Base-by-base conservation (phyloP, 2,329 filamentous ascomycete species). In the Furcasterigmium furcatum region DNA sequence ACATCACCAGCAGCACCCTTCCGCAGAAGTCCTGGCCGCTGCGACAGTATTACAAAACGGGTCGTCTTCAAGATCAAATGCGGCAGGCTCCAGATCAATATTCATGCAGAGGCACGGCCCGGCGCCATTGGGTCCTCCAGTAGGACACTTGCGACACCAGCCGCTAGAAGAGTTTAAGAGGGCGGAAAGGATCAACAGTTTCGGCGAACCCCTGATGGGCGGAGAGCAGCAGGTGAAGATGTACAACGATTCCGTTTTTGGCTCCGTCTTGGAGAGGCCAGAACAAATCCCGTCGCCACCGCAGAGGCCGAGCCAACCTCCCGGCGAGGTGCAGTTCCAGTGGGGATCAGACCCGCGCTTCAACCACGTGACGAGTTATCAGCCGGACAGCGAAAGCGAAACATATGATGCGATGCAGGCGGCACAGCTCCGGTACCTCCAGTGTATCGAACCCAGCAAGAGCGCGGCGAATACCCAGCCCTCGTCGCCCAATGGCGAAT, bases 291-390 rank as follows among this genome's bases (percentile, higher is more conserved):
- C 41, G 4, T 34, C 41, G n/a, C 39, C 43, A n/a, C 49, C 48
- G 34, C 34, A 18, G 9, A 46, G 49, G 5, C 41, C 52, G 14
- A 46, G 34, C 56, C 64, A 63, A 29, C 65, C 59, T 44, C 60
- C 63, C 46, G 48, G 71, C 56, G 72, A 77, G 43, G 70, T 86
- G 38, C n/a, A n/a, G n/a, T n/a, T n/a, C 24, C 77, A 79, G 50
- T 88, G 82, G 78, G 85, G 85, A 9, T 85, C 85, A 1, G 85
- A 89, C 61, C 61, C 74, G n/a, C 79, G 71, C 46, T 89, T 89
- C 58, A 74, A 68, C 49, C 63, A 66, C 19, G 60, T 72, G 6
- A 77, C 80, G 54, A 75, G 73, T n/a, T 89, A 84, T 55, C 66
- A 79, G 7, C 77, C 82, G 1, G 70, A 71, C 9, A 71, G 75